These are phyloP conservation scores for Fusarium sarcochroum DNA, from an alignment of 2,329 filamentous ascomycete species.

Conservation along the genomic window DNA sequence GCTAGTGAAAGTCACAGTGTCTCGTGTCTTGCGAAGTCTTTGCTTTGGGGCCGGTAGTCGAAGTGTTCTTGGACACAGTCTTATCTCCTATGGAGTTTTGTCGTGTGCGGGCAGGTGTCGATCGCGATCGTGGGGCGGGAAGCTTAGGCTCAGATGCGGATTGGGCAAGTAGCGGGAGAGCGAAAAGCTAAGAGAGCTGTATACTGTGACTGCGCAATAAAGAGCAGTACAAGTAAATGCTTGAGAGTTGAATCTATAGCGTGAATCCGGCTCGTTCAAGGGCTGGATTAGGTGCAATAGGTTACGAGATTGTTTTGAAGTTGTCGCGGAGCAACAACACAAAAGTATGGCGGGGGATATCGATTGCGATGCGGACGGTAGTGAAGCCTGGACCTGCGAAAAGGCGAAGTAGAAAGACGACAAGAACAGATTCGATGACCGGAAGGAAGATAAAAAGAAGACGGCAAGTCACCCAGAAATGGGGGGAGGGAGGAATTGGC, in stretches of 20 bases:
- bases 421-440: constrained; percentile 54
- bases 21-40: constrained; percentile 50
- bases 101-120: constrained; percentile 32
- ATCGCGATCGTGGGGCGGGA: constrained; percentile 40
- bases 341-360: constrained; percentile 40
- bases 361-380: constrained; percentile 40
- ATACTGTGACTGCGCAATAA: constrained; percentile 36
- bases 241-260: constrained; percentile 15
- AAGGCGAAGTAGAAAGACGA: constrained; percentile 45
- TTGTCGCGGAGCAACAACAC: constrained; percentile 42
- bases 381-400: constrained; percentile 41
- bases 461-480: constrained; percentile 58
- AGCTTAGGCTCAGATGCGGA: constrained; percentile 34
- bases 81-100: constrained; percentile 33
- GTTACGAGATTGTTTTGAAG: constrained; percentile 19
- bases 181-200: constrained; percentile 23
- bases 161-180: constrained; percentile 36
- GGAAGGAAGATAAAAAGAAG: constrained; percentile 53
- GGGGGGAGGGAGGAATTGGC: constrained; percentile 56
- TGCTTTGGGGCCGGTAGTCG: constrained; percentile 48
- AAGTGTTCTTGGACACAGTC: constrained; percentile 44
- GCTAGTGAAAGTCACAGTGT: constrained; percentile 89
- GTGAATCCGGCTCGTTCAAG: constrained; percentile 13
- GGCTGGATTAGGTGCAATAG: constrained; percentile 22
- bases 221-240: constrained; percentile 38